Conservation (phyloP, 1,284 basidiomycete species). For the Bondarzewia mesenterica region DNA sequence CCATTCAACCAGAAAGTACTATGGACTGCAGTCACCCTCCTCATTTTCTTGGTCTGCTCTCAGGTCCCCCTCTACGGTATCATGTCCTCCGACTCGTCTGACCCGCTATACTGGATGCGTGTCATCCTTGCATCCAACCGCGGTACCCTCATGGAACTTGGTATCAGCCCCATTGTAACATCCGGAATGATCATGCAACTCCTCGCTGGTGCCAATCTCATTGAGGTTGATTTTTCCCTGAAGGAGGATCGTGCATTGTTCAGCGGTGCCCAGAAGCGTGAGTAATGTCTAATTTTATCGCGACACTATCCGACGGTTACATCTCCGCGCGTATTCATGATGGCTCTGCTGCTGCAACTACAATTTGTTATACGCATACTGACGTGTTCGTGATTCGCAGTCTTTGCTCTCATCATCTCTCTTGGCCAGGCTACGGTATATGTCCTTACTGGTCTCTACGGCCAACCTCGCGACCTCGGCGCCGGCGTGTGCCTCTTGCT, state of each 20-base stretch:
- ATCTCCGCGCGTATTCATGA: background rate
- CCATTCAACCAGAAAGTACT: conserved; percentile 94
- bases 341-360: background rate
- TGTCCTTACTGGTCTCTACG: conserved; percentile 95
- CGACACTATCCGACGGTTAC: background rate
- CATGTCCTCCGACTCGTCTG: conserved; percentile 96
- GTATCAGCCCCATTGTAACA: conserved; percentile 96
- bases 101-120: conserved; percentile 99
- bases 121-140: conserved; percentile 98
- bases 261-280: conserved; percentile 94
- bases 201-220: conserved; percentile 92
- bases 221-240: conserved; percentile 95
- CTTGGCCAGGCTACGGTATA: conserved; percentile 97
- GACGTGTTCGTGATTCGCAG: conserved; percentile 34
- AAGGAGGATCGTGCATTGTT: conserved; percentile 97
- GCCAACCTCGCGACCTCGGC: conserved; percentile 88
- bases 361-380: background rate
- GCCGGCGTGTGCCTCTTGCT: conserved; percentile 94
- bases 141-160: conserved; percentile 98
- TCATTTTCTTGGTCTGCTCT: conserved; percentile 96
- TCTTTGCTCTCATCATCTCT: conserved; percentile 94
- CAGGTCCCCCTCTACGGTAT: conserved; percentile 96
- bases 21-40: conserved; percentile 95
- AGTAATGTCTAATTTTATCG: conserved; percentile 25
- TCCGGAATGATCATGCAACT: conserved; percentile 99